These are phyloP conservation scores for Pulveroboletus sp. DNA, from an alignment of 1,284 basidiomycete genomes.

Conservation along the genomic window DNA sequence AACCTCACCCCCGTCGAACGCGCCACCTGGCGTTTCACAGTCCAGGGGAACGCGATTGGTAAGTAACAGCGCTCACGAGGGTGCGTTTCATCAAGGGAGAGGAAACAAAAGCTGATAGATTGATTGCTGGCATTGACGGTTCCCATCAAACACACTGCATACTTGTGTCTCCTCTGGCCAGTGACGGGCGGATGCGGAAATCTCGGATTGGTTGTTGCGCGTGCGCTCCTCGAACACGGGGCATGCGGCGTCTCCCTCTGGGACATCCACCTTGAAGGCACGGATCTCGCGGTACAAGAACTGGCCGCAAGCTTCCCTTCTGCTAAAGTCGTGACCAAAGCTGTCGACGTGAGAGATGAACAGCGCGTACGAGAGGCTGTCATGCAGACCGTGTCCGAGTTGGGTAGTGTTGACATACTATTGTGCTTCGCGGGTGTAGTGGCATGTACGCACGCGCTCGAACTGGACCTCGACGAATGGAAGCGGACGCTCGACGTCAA, in stretches of 20 bases:
- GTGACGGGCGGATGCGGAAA: conserved; percentile 47
- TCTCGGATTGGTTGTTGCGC: conserved; percentile 39
- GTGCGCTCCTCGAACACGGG: conserved; percentile 46
- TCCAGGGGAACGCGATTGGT: conserved; percentile 46
- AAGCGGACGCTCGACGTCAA: conserved; percentile 43
- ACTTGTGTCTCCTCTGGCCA: conserved; percentile 16
- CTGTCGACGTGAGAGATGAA: conserved; percentile 42
- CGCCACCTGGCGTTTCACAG: conserved; percentile 38
- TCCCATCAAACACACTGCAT: neutral
- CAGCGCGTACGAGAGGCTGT: conserved; percentile 34
- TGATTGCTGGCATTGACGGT: neutral
- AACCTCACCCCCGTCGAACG: conserved; percentile 30
- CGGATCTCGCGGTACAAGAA: conserved; percentile 26
- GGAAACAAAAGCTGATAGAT: neutral
- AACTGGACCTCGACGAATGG: conserved; percentile 39
- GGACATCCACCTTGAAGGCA: conserved; percentile 32
- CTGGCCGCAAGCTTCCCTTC: conserved; percentile 40
- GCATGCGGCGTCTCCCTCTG: conserved; percentile 42
- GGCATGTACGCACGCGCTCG: conserved; percentile 34
- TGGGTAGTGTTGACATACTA: conserved; percentile 41
- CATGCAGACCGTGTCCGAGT: conserved; percentile 27
- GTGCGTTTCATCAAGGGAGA: neutral
- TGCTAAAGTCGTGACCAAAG: conserved; percentile 36
- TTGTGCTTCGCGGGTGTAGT: conserved; percentile 47
- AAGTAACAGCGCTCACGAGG: conserved; percentile 4